Conservation (phyloP, 108 stramenopile species). For the Craspedostauros australis region DNA sequence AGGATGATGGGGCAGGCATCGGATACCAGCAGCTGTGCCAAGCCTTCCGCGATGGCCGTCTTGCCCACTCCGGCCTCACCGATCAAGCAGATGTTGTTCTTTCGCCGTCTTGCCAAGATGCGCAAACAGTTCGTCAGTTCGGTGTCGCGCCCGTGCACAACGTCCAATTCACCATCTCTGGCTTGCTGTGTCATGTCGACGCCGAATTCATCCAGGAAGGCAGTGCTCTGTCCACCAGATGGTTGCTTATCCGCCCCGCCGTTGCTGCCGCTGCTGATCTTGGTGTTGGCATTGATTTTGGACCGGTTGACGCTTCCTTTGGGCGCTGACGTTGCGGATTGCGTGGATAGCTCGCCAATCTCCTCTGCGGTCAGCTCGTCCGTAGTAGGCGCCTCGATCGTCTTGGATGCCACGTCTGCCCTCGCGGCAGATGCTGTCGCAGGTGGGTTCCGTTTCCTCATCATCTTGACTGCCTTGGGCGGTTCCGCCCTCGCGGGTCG, state of each 20-base stretch:
- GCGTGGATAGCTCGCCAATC: no score
- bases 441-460: background rate
- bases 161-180: conserved; percentile 91
- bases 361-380: background rate
- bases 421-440: background rate
- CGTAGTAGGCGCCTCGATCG: background rate
- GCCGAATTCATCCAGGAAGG: conserved; percentile 40
- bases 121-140: conserved; percentile 90
- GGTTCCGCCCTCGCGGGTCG: no score
- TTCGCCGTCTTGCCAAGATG: conserved; percentile 93
- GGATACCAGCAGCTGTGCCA: conserved; percentile 88
- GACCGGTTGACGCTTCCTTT: background rate
- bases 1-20: conserved; percentile 94
- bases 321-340: no score
- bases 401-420: background rate
- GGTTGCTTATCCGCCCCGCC: background rate
- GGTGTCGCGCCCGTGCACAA: conserved; percentile 96
- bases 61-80: conserved; percentile 96
- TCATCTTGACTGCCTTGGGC: background rate
- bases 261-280: background rate
- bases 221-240: conserved; percentile 1
- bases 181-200: conserved; percentile 77
- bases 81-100: conserved; percentile 93
- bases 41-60: conserved; percentile 94
- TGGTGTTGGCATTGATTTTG: background rate